Evolutionary conservation across 108 stramenopile genomes (phyloP), one percentile per base, ranked within the genome.

Genomic region (Nitzschia sp.): DNA sequence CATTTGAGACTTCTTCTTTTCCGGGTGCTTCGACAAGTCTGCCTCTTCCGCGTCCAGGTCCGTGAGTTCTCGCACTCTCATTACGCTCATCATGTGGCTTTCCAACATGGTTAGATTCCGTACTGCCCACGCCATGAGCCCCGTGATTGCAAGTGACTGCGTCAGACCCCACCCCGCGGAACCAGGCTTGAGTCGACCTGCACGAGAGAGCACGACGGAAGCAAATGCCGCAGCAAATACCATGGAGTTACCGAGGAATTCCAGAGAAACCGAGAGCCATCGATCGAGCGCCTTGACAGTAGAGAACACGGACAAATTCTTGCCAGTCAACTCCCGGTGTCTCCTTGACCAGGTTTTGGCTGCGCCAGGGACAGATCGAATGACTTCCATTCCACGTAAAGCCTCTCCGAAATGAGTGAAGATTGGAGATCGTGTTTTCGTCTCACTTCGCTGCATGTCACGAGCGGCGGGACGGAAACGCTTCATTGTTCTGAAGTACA

Each of bases 401-500:
- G 96, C 92, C 79, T 99, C 97, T 2, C 85, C 64, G 71, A 99
- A 98, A 69, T 98, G 96, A 30, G 93, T 94, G 73, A 95, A 97
- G 24, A 99, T 91, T 1, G 98, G 98, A 13, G 94, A 93, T 57
- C 96, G 62, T 4, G 84, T 89, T 33, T 89, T 87, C 15, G 92
- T 72, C 68, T 98, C 98, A 6, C 75, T 73, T 26, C 95, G 85
- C 76, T 95, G 94, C 81, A 93, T 68, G 60, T 94, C 89, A 19
- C 93, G 79, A 27, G 92, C 89, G 0, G 88, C 86, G 3, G 86
- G 80, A 24, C 95, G 72, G 70, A 92, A 96, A 28, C 72, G 62
- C 1, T 51, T 48, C 82, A 89, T 87, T 6, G 83, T 68, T 35
- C 77, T 79, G 5, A 64, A 47, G 54, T 94, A 92, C 2, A 92